These are phyloP conservation scores for Cercospora janseana DNA, from an alignment of 2,329 filamentous ascomycete genomes.

Conservation along the genomic window DNA sequence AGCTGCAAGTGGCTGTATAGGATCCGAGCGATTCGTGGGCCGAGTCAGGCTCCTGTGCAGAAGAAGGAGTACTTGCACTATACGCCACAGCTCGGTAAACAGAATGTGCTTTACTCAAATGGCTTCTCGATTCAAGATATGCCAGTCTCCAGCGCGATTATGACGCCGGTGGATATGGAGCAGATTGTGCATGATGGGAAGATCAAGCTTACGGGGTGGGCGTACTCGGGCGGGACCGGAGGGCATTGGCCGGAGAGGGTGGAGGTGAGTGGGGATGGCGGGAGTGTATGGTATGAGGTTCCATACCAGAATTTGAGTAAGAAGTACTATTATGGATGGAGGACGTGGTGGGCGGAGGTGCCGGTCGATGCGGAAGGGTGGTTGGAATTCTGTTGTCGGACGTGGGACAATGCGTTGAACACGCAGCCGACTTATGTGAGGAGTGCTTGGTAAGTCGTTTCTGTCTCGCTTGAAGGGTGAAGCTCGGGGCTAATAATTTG, in stretches of 20 bases:
- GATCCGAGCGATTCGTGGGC: slow-evolving; percentile 59
- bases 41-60: slow-evolving; percentile 61
- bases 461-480: background rate
- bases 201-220: slow-evolving; percentile 54
- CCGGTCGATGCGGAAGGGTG: slow-evolving; percentile 55
- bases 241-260: slow-evolving; percentile 56
- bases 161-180: slow-evolving; percentile 61
- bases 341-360: slow-evolving; percentile 62
- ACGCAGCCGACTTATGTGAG: slow-evolving; percentile 47
- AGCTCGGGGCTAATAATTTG: slow-evolving; percentile 12
- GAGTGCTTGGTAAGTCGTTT: slow-evolving; percentile 42
- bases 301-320: slow-evolving; percentile 58
- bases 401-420: slow-evolving; percentile 49
- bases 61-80: slow-evolving; percentile 68
- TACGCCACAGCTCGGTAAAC: slow-evolving; percentile 65
- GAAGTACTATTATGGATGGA: slow-evolving; percentile 65
- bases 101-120: slow-evolving; percentile 53
- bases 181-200: slow-evolving; percentile 60
- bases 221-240: slow-evolving; percentile 41
- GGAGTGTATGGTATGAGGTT: slow-evolving; percentile 63
- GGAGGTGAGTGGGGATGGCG: slow-evolving; percentile 63
- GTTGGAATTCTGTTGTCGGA: slow-evolving; percentile 46
- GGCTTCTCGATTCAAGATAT: slow-evolving; percentile 70
- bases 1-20: slow-evolving; percentile 68
- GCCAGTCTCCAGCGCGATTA: slow-evolving; percentile 67